Conservation (phyloP, 495 filamentous ascomycete species). For the Bacidia gigantensis region DNA sequence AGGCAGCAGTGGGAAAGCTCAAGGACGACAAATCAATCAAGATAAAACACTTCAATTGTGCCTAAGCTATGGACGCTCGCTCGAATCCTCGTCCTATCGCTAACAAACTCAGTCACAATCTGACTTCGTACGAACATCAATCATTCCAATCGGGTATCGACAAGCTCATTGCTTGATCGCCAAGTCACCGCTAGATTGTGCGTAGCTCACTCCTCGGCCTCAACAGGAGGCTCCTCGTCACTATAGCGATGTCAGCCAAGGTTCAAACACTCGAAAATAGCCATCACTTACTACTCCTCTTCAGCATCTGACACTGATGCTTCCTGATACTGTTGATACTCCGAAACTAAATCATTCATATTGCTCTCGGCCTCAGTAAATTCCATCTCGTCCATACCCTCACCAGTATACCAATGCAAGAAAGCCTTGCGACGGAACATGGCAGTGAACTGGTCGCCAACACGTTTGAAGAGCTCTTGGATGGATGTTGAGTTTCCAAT, state of each 20-base stretch:
- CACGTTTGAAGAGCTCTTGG: slow-evolving; percentile 99
- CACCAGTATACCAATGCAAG: slow-evolving; percentile 99
- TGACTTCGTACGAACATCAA: slow-evolving; percentile 13
- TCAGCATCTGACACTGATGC: slow-evolving; percentile 69
- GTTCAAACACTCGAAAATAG: background rate
- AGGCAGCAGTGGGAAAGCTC: no score
- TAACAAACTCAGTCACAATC: slow-evolving; percentile 7
- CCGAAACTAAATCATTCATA: slow-evolving; percentile 99
- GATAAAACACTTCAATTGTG: no score
- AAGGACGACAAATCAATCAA: no score
- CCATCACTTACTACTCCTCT: slow-evolving; percentile 44
- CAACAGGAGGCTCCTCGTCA: slow-evolving; percentile 37
- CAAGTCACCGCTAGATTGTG: background rate
- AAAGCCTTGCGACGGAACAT: slow-evolving; percentile 99
- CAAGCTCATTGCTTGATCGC: background rate
- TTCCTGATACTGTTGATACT: slow-evolving; percentile 99
- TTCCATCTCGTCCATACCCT: slow-evolving; percentile 99
- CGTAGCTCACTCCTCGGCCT: slow-evolving; percentile 32
- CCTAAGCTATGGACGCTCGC: slow-evolving; percentile 3
- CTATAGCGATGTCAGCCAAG: slow-evolving; percentile 2
- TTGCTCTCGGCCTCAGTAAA: slow-evolving; percentile 99
- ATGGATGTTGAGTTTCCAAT: slow-evolving; percentile 99
- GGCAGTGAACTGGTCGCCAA: slow-evolving; percentile 98
- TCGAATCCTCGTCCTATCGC: slow-evolving; percentile 6
- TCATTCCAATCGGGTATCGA: slow-evolving; percentile 4